Evolutionary conservation across 306 rosid species (phyloP).

Genomic region (Citrullus amarus): DNA sequence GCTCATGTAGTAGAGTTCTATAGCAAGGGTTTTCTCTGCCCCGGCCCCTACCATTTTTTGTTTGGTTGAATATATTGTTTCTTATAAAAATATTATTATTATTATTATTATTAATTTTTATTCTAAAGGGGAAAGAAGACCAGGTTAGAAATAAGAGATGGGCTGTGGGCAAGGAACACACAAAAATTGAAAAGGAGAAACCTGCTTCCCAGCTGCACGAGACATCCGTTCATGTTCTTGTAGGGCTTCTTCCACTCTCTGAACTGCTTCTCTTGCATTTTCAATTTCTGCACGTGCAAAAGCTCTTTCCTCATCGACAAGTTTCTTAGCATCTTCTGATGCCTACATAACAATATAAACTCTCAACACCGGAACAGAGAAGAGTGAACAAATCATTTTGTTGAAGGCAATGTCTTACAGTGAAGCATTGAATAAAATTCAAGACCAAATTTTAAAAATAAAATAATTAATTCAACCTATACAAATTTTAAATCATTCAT

Average conservation of each 20-base stretch:
- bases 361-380: conserved; percentile 10
- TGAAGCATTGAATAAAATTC: background rate
- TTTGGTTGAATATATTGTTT: background rate
- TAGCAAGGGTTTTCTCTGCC: background rate
- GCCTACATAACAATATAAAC: conserved; percentile 43
- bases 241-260: conserved; percentile 79
- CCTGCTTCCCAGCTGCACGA: conserved; percentile 69
- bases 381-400: background rate
- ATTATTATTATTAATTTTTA: background rate
- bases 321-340: conserved; percentile 82
- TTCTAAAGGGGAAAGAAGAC: background rate
- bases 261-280: conserved; percentile 85
- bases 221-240: conserved; percentile 69
- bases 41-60: background rate
- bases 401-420: background rate
- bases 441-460: background rate
- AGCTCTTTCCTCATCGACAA: conserved; percentile 88
- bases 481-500: background rate
- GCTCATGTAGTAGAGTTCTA: background rate
- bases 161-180: background rate
- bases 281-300: conserved; percentile 93
- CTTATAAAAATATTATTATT: background rate
- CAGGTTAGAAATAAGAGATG: background rate
- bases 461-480: background rate
- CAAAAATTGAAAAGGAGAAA: conserved; percentile 12